Base-by-base conservation (phyloP, 1,284 basidiomycete genomes). In the Sporisorium graminicola region DNA sequence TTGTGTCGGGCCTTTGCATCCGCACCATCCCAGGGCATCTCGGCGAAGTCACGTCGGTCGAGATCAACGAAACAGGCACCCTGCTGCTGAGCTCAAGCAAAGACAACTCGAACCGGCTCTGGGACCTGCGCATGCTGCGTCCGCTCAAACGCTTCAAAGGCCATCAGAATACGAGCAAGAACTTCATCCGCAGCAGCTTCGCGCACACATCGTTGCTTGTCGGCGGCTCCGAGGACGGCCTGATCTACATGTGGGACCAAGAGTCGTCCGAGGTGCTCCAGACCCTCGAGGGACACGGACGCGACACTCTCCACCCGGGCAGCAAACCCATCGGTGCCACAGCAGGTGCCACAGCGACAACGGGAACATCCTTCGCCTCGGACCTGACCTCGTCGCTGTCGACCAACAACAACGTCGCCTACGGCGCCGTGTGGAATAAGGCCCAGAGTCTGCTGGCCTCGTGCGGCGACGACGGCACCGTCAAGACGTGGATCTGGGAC, bases 101-200 rank as follows among this genome's bases (percentile, higher is more conserved):
- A 77, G 88, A 88, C 76, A 88, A 88, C 74, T 87, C 87, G 40
- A 78, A 78, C 24, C 65, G 81, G 9, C 49, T 87, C 79, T 78
- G 78, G 86, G 82, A 84, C 46, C 67, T 80, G 27, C 52, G 76
- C 37, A 80, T 80, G 70, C 69, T 86, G 5, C 58, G 71, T 1
- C 87, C 86, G 27, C 70, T 88, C 5, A 86, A 87, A 57, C 78
- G 88, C 3, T 88, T 88, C 79, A 88, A 86, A 27, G 87, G 87
- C 0, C 87, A 88, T 65, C 87, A 88, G 72, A 88, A 88, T 71
- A 88, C 88, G 12, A 87, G 87, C 24, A 87, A 88, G 71, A 88
- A 88, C 81, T 86, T 88, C 43, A 86, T 88, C 51, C 83, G 87
- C 8, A 85, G 85, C 29, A 76, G 82, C 18, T 88, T 88, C 67